phyloP scores from a whole-genome alignment of 2,329 filamentous ascomycete species.

The Ceratocystis harringtonii region DNA sequence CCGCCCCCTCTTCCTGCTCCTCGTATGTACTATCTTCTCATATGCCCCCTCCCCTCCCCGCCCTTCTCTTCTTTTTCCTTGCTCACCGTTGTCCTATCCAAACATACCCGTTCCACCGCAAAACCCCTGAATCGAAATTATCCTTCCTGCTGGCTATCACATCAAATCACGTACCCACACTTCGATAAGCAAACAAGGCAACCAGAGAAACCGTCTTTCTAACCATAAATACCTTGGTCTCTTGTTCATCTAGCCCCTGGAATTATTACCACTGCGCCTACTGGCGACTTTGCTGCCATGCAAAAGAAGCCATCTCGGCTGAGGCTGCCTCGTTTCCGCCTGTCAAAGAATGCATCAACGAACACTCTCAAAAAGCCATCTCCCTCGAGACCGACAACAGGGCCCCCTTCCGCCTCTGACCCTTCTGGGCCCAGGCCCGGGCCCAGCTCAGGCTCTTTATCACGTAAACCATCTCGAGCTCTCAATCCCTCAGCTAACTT shows the following conservation, averaged over 20 bases:
- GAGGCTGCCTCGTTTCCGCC: constrained; percentile 38
- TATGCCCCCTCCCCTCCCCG: not conserved
- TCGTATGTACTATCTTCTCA: constrained; percentile 29
- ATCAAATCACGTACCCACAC: not conserved
- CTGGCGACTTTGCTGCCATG: constrained; percentile 41
- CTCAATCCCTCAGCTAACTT: constrained; percentile 9
- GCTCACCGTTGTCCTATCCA: not conserved
- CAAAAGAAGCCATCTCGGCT: constrained; percentile 43
- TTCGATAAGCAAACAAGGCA: not conserved
- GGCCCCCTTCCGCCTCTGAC: not conserved
- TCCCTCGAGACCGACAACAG: not conserved
- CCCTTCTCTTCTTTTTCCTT: not conserved
- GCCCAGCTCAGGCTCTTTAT: constrained; percentile 8
- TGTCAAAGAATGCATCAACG: constrained; percentile 32
- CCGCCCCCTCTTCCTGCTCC: constrained; percentile 40
- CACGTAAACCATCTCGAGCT: constrained; percentile 12
- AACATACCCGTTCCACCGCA: not conserved
- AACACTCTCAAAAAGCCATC: not conserved
- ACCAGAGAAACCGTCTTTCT: not conserved
- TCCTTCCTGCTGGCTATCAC: not conserved
- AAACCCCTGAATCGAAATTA: not conserved
- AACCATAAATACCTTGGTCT: constrained; percentile 8
- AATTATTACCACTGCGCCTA: constrained; percentile 89
- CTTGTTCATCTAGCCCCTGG: constrained; percentile 36
- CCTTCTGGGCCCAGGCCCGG: constrained; percentile 5